Evolutionary conservation across 1,139 yeast species (phyloP), one percentile per base, ranked within the genome.

Genomic region (Ogataea hybrid): DNA sequence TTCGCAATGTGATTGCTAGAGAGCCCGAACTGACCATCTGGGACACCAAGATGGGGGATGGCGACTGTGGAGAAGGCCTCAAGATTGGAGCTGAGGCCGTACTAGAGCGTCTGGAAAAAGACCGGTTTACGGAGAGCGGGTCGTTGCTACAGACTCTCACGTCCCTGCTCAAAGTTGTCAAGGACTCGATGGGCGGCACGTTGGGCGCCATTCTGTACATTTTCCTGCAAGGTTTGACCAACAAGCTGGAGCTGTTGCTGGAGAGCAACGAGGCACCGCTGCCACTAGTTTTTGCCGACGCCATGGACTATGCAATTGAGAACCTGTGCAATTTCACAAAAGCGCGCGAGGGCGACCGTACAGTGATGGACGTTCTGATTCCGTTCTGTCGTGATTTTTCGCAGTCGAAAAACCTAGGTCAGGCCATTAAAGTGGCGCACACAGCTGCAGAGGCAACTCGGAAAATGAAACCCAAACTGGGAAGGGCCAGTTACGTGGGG

Each of bases 161-260:
- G 42, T 40, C 46, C 25, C 52, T 49, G 41, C 56, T 42, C 57
- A 55, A 64, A 17, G 63, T 71, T 23, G 67, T 73, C 32, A 71
- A 73, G 37, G 73, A 71, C 39, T 68, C 67, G 42, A 74, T 74
- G 79, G 79, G 79, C n/a, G 79, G 79, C 12, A 74, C 79, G 9
- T 62, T 72, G 28, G 79, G 78, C 4, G 79, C 77, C 1, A 66
- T 73, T 34, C 61, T 71, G 33, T 74, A 70, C 42, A 73, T 73
- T 31, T 74, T 68, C 46, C 63, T 72, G 47, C 67, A 73, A 25
- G 70, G 77, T 7, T 62, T 72, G 12, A 63, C 68, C 32, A 64
- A 66, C 42, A 58, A 66, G 17, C 48, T 66, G 41, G 62, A 65
- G 44, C 49, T 50, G 20, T 33, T 53, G 30, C 49, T 62, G 32